Evolutionary conservation across 2,329 filamentous ascomycete species (phyloP).

Genomic region (Clarireedia paspali): DNA sequence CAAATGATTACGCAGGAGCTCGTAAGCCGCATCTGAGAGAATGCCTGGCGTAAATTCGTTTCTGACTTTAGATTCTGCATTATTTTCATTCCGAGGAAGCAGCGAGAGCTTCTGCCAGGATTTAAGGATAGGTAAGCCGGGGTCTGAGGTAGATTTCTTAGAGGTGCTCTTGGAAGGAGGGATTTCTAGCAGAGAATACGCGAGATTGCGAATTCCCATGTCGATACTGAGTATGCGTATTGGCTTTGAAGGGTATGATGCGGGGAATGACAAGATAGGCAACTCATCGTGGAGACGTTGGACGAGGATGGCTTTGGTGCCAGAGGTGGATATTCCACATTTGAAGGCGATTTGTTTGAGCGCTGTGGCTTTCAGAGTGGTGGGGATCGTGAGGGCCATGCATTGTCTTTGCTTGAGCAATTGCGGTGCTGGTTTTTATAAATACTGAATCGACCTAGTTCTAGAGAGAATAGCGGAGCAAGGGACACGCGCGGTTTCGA

Average conservation of each 20-base stretch:
- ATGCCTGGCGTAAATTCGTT: conserved; percentile 45
- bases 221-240: conserved; percentile 65
- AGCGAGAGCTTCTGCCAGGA: conserved; percentile 12
- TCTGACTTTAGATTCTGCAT: conserved; percentile 8
- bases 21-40: conserved; percentile 49
- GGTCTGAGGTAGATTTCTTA: background rate
- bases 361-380: conserved; percentile 40
- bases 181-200: conserved; percentile 54
- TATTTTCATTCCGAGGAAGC: conserved; percentile 10
- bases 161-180: conserved; percentile 7
- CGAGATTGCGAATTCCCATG: conserved; percentile 77
- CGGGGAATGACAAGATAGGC: background rate
- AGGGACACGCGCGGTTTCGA: background rate
- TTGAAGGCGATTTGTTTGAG: conserved; percentile 52
- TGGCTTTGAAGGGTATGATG: conserved; percentile 15
- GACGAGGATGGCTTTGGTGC: conserved; percentile 49
- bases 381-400: conserved; percentile 26
- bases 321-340: conserved; percentile 51
- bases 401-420: conserved; percentile 13
- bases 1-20: conserved; percentile 39
- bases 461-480: background rate
- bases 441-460: background rate
- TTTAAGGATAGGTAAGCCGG: background rate
- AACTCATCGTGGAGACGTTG: conserved; percentile 40
- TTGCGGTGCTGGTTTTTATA: background rate